Evolutionary conservation across 1,284 basidiomycete genomes (phyloP), one percentile per base, ranked within the genome.

Genomic region (Earliella scabrosa): DNA sequence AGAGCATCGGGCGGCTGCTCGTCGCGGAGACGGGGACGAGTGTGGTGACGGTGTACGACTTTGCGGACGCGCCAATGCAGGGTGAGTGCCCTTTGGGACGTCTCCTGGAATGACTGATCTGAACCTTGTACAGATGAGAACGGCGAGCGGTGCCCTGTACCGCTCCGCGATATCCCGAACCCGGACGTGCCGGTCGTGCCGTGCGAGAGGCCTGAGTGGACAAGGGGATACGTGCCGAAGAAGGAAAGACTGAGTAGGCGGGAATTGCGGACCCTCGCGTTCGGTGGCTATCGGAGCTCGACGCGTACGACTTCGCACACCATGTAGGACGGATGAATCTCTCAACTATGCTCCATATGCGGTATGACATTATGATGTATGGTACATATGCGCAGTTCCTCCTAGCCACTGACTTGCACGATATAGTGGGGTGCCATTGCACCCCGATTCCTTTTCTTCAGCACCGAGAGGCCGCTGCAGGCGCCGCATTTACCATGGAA

Each of bases 1-100:
- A 79, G 59, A 71, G 70, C 24, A 74, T 72, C 2, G 79, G 79
- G 8, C 67, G 77, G 7, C 64, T 79, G 9, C 71, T 74, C 53
- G 66, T 78, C 9, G 72, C 71, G 35, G 66, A 65, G 20, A 66
- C 67, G 11, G 61, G 66, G 18, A 32, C 20, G 31, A 40, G 58
- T 2, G 36, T 54, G 13, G 54, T 79, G 14, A 61, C 66, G 34
- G 71, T 80, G 46, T 63, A 74, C 35, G 79, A 79, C 56, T 75
- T 78, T 34, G 71, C 76, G 4, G 66, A 66, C 47, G 67, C 68
- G 5, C 76, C 77, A 3, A 35, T 44, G 34, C 52, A 52, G 14
- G 52, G 60, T 59, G 27, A 41, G 39, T 8, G 18, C 16, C 32
- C 16, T 34, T 34, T 34, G 32, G 32, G 32, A 2, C 32, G 32